Evolutionary conservation across 2,329 filamentous ascomycete genomes (phyloP), one percentile per base, ranked within the genome.

Genomic region (Pseudogymnoascus sp.): DNA sequence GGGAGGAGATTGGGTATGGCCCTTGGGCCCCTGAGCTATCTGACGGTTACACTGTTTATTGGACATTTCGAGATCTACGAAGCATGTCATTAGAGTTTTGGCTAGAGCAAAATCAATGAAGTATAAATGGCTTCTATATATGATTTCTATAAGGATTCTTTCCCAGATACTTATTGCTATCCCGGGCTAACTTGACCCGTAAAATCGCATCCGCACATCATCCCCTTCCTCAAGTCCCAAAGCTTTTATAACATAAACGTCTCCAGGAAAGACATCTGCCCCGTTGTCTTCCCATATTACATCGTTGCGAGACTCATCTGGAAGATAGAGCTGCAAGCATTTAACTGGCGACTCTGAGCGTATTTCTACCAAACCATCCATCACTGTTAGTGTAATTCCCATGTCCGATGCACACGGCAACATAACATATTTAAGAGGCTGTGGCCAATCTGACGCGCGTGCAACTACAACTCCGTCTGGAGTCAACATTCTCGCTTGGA

Each of bases 361-460:
- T 36, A 36, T 36, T 36, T 36, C 33, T 36, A 36, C 33, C 33
- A 36, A 36, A 36, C 33, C 33, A 36, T 36, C 33, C 33, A 36
- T 36, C 33, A 36, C 33, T 13, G 33, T 36, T 8, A 36, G 33
- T 36, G 9, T 4, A 36, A 36, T 36, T 36, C 33, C 33, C 33
- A 36, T 36, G 33, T 36, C 33, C 33, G 12, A 36, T 36, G 33
- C 25, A 36, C 55, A 36, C 55, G 12, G 31, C 18, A 59, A 59
- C 25, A 36, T 4, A 29, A 59, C 31, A 63, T 87, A 85, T 76
- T 88, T 88, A 65, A 88, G 76, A 35, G 86, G 86, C 69, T 88
- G 84, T 0, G 85, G 84, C 85, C 86, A 88, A 73, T 87, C 86
- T 70, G 87, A 80, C 62, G 82, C 81, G 35, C 85, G 77, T 5